Percentiles rank a stretch among this genome's conserved stretches.
These are phyloP conservation scores for Dalbergia cochinchinensis DNA, from an alignment of 306 rosid species.

Conservation along the genomic window DNA sequence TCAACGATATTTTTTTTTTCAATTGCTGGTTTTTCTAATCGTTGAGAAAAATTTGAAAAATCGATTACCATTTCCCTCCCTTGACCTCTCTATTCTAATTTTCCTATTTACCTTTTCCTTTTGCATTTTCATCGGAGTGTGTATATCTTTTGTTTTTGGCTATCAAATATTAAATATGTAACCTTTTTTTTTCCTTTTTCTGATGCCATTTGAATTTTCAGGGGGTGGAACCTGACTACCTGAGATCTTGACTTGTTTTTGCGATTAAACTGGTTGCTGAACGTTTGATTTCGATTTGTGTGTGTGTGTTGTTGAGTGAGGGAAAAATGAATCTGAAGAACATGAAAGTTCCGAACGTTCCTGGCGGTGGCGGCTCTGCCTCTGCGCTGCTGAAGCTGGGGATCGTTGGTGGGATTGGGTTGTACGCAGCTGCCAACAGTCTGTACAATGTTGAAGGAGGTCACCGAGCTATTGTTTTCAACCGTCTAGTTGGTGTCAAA, in stretches of 20 bases:
- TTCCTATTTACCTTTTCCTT: background rate
- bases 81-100: background rate
- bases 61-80: background rate
- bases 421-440: constrained; percentile 71
- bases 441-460: constrained; percentile 96
- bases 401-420: constrained; percentile 65
- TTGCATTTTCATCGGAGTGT: background rate
- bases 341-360: constrained; percentile 57
- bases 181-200: background rate
- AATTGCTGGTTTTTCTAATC: constrained; percentile 7
- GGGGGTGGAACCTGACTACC: background rate
- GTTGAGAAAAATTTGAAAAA: background rate
- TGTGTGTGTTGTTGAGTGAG: background rate
- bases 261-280: background rate
- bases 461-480: constrained; percentile 85
- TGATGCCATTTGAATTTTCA: background rate
- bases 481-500: constrained; percentile 76
- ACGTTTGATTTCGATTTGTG: background rate
- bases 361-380: constrained; percentile 69
- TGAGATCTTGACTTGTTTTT: background rate
- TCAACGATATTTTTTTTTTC: background rate
- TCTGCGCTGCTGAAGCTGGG: constrained; percentile 67
- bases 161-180: background rate
- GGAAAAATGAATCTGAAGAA: constrained; percentile 49
- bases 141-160: background rate